Evolutionary conservation across 2,329 filamentous ascomycete genomes (phyloP).

Genomic region (Venturia effusa): DNA sequence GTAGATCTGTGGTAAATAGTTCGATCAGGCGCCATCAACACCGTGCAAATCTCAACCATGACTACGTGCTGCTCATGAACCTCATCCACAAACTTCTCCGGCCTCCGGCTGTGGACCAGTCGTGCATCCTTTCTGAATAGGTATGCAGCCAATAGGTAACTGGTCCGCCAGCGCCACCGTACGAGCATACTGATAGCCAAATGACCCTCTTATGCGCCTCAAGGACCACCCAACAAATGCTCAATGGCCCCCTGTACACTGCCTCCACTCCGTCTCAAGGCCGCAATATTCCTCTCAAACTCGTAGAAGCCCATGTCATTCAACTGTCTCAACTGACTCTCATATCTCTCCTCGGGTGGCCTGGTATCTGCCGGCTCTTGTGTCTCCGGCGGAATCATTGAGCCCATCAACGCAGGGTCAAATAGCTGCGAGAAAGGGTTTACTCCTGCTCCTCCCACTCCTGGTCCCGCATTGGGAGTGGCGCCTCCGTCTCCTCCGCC

Average conservation of each 20-base stretch:
- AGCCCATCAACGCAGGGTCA: constrained; percentile 30
- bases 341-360: constrained; percentile 88
- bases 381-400: constrained; percentile 23
- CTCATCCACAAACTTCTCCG: background rate
- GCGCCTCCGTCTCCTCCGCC: constrained; percentile 19
- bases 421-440: constrained; percentile 34
- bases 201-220: background rate
- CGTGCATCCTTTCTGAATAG: background rate
- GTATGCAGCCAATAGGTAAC: too few species aligned
- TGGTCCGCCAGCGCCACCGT: background rate
- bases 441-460: constrained; percentile 21
- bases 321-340: constrained; percentile 77
- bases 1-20: background rate
- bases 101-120: background rate
- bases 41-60: background rate
- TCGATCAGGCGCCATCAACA: background rate
- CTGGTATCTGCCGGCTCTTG: constrained; percentile 61
- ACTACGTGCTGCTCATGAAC: background rate
- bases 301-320: constrained; percentile 99
- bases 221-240: constrained; percentile 40
- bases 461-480: constrained; percentile 27
- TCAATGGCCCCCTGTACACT: constrained; percentile 89
- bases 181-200: background rate
- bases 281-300: constrained; percentile 85
- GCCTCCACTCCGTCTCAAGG: constrained; percentile 76